Evolutionary conservation across 2,329 filamentous ascomycete species (phyloP).

Genomic region (Neofusicoccum laricinum): DNA sequence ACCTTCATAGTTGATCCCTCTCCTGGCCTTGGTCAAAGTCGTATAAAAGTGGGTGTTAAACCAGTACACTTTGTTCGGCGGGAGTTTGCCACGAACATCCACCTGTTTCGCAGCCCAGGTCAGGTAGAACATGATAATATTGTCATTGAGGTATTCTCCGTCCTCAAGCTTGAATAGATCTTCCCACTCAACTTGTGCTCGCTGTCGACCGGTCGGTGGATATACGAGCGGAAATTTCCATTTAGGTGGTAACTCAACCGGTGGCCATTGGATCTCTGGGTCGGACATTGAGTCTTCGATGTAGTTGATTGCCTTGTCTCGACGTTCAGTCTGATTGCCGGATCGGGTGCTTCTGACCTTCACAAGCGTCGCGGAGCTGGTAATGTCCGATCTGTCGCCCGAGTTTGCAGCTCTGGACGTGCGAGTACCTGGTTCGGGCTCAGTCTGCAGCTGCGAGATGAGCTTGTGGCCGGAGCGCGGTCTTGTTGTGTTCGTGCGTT

Average conservation of each 20-base stretch:
- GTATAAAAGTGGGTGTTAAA: conserved; percentile 94
- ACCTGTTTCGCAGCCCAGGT: conserved; percentile 20
- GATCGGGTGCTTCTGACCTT: not conserved
- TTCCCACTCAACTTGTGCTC: conserved; percentile 65
- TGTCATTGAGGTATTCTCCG: conserved; percentile 87
- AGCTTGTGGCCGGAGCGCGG: not conserved
- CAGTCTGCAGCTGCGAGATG: not conserved
- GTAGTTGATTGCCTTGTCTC: not conserved
- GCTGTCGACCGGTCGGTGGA: conserved; percentile 56
- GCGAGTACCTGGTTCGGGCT: not conserved
- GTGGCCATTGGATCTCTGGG: not conserved
- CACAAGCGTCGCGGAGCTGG: not conserved
- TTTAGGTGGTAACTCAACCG: not conserved
- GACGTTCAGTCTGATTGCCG: not conserved
- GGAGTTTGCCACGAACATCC: conserved; percentile 17
- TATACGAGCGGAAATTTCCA: conserved; percentile 56
- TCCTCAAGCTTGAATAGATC: conserved; percentile 78
- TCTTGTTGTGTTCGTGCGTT: not conserved
- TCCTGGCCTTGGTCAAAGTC: conserved; percentile 56
- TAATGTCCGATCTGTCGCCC: not conserved
- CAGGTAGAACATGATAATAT: conserved; percentile 83
- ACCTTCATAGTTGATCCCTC: conserved; percentile 72
- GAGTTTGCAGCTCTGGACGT: not conserved
- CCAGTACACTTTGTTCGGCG: conserved; percentile 70
- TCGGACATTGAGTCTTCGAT: not conserved